Percentiles rank a stretch among this genome's conserved stretches.
phyloP scores from a whole-genome alignment of 2,329 filamentous ascomycete genomes.

The Daldinia eschscholtzii region DNA sequence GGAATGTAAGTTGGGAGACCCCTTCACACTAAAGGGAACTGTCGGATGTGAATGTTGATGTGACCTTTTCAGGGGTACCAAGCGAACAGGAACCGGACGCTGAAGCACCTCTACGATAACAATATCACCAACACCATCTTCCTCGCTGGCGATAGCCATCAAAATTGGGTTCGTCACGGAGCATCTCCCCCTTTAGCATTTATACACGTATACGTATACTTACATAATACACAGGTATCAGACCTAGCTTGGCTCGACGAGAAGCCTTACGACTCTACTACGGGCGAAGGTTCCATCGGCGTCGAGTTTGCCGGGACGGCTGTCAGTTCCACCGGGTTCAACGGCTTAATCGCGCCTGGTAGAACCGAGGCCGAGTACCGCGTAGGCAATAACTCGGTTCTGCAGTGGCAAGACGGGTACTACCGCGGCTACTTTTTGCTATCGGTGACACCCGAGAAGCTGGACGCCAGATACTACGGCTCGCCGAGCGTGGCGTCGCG shows the following conservation, averaged over 20 bases:
- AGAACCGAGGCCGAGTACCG: constrained; percentile 61
- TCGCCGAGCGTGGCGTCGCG: constrained; percentile 68
- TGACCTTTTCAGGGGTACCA: constrained; percentile 72
- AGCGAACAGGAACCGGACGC: constrained; percentile 77
- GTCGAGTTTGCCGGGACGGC: constrained; percentile 77
- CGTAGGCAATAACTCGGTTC: constrained; percentile 67
- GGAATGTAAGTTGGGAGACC: constrained; percentile 51
- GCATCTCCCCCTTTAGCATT: neutral
- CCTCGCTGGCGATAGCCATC: constrained; percentile 77
- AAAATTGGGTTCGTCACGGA: constrained; percentile 63
- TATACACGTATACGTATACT: neutral
- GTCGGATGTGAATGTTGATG: constrained; percentile 10
- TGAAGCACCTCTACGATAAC: constrained; percentile 74
- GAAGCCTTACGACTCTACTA: constrained; percentile 64
- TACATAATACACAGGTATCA: constrained; percentile 50
- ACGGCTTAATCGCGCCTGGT: constrained; percentile 66
- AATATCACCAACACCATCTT: constrained; percentile 80
- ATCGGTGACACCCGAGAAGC: constrained; percentile 66
- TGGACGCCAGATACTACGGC: constrained; percentile 74
- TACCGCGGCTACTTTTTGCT: constrained; percentile 81
- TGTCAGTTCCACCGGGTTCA: constrained; percentile 72
- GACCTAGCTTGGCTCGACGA: constrained; percentile 71
- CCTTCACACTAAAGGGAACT: constrained; percentile 8
- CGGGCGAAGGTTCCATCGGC: constrained; percentile 68
- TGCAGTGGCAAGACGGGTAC: constrained; percentile 80